A percentile compares a stretch with the other conserved stretches of the same genome.
Conservation (phyloP, 23 red algal genomes). For the Chondrus crispus region DNA sequence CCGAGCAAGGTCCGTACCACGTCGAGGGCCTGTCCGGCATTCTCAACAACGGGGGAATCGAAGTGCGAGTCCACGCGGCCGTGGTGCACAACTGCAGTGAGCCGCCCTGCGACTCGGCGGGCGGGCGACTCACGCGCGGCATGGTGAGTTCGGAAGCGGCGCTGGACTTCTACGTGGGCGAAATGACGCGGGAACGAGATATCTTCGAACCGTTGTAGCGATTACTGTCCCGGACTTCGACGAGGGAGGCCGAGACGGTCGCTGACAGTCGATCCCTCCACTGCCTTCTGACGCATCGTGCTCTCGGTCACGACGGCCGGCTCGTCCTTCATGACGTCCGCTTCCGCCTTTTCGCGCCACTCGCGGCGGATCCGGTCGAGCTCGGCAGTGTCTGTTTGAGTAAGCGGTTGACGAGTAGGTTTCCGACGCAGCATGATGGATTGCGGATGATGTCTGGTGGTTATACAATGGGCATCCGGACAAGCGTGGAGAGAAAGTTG, state of each 20-base stretch:
- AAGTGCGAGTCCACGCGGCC: slow-evolving; percentile 11
- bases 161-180: slow-evolving; percentile 1
- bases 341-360: not conserved
- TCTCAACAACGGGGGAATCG: not conserved
- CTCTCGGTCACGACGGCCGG: not conserved
- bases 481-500: no score
- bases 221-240: no score
- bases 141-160: not conserved
- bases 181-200: not conserved
- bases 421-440: not conserved
- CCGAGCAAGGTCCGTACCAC: not conserved
- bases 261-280: not conserved
- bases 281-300: not conserved
- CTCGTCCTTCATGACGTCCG: not conserved
- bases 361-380: not conserved
- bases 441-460: no score
- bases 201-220: no score
- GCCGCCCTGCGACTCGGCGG: not conserved
- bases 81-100: slow-evolving; percentile 9
- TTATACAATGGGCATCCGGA: no score
- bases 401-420: not conserved
- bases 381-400: not conserved
- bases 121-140: not conserved
- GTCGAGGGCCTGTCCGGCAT: slow-evolving; percentile 18
- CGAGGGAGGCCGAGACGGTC: not conserved